These are phyloP conservation scores for Friedmanniomyces endolithicus DNA, from an alignment of 495 filamentous ascomycete species.

Conservation along the genomic window DNA sequence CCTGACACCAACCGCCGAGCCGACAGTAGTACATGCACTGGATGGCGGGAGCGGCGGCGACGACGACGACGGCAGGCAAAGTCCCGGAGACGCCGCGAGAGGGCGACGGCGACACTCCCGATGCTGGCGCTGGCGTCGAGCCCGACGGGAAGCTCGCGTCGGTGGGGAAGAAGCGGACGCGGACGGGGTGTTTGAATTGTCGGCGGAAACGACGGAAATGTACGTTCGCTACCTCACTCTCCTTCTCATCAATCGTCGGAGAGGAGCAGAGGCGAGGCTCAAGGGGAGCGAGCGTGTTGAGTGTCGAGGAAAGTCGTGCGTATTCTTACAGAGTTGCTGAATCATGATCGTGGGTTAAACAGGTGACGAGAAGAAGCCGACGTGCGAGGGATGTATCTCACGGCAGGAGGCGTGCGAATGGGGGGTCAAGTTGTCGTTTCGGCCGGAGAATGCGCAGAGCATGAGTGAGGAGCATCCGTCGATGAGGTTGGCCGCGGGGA, in stretches of 20 bases:
- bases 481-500: background rate
- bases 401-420: conserved; percentile 14
- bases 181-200: conserved; percentile 19
- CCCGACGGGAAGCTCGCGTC: background rate
- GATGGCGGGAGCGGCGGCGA: no score
- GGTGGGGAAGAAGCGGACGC: conserved; percentile 11
- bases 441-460: conserved; percentile 13
- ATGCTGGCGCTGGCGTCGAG: background rate
- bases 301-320: background rate
- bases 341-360: background rate
- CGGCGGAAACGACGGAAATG: conserved; percentile 15
- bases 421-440: conserved; percentile 12
- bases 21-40: background rate
- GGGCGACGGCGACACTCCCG: background rate
- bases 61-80: no score
- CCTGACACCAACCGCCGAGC: background rate
- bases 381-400: conserved; percentile 6
- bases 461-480: conserved; percentile 11
- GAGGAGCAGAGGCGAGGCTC: no score
- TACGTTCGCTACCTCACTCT: background rate
- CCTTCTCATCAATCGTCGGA: no score
- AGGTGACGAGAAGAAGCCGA: conserved; percentile 19
- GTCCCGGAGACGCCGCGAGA: no score
- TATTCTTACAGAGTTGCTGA: background rate
- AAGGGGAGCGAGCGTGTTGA: no score